Evolutionary conservation across 2,329 filamentous ascomycete genomes (phyloP).

Genomic region (Sporothrix euskadiensis): DNA sequence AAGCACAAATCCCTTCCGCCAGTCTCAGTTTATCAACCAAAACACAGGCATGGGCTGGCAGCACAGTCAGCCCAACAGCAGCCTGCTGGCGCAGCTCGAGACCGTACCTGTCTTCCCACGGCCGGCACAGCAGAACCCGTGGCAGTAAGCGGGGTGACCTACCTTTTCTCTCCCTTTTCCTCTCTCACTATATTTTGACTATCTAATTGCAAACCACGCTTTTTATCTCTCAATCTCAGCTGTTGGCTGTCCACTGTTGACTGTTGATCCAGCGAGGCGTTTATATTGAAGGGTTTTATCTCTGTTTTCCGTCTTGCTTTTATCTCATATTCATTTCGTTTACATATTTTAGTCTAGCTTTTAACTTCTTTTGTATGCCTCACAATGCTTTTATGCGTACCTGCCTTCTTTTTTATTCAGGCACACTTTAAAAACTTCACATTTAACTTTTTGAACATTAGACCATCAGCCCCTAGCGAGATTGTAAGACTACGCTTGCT

Average conservation of each 20-base stretch:
- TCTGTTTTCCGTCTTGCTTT: not conserved
- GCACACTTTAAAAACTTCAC: not conserved
- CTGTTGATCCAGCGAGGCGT: conserved; percentile 31
- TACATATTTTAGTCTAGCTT: not conserved
- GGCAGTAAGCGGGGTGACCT: conserved; percentile 47
- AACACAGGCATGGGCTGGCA: conserved; percentile 89
- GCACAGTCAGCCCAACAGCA: conserved; percentile 74
- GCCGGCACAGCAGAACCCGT: conserved; percentile 64
- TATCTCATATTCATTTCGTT: conserved; percentile 2
- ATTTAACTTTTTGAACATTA: not conserved
- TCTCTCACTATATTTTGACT: not conserved
- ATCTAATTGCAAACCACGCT: not conserved
- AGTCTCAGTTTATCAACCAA: conserved; percentile 87
- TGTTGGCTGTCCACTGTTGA: conserved; percentile 19
- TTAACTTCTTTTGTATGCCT: not conserved
- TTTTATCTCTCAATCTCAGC: conserved; percentile 12
- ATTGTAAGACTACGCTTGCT: not conserved
- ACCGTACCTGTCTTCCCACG: conserved; percentile 86
- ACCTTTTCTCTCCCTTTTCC: too few relatives aligned
- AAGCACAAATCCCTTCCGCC: conserved; percentile 91
- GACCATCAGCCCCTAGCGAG: not conserved
- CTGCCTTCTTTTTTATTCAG: not conserved
- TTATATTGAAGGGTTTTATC: conserved; percentile 18
- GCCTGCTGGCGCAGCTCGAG: conserved; percentile 73
- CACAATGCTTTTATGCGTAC: not conserved